Percentiles rank a stretch among this genome's conserved stretches.
Conservation (phyloP, 768 basidiomycete species). For the Pleurotus citrinopileatus region DNA sequence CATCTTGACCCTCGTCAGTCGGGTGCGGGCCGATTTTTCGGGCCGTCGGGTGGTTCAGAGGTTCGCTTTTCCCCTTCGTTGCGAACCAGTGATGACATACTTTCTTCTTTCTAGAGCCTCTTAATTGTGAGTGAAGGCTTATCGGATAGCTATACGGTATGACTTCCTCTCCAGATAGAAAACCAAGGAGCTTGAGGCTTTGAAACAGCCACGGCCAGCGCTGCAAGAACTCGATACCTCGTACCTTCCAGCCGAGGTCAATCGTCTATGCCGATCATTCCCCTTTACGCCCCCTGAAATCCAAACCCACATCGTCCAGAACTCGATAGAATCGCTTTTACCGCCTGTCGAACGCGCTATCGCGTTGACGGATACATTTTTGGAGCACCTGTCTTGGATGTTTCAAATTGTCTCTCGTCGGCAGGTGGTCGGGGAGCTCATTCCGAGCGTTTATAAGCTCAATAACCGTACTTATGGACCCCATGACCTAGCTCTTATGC, state of each 20-base stretch:
- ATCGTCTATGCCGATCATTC: conserved; percentile 39
- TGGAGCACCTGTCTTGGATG: conserved; percentile 51
- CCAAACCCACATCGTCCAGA: conserved; percentile 28
- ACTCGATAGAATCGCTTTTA: conserved; percentile 42
- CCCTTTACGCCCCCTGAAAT: conserved; percentile 41
- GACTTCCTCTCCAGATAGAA: conserved; percentile 15
- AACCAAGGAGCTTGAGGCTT: conserved; percentile 22
- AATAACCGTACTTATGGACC: conserved; percentile 35
- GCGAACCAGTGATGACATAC: conserved; percentile 6
- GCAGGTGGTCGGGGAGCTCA: conserved; percentile 40
- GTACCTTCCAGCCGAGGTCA: conserved; percentile 43
- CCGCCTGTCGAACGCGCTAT: conserved; percentile 41
- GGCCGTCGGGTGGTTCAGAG: conserved; percentile 48
- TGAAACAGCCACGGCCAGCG: conserved; percentile 14
- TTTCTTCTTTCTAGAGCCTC: conserved; percentile 30
- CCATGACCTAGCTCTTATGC: conserved; percentile 47
- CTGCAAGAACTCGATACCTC: conserved; percentile 39
- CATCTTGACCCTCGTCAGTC: conserved; percentile 35
- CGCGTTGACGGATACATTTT: conserved; percentile 41
- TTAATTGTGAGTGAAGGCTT: conserved; percentile 32
- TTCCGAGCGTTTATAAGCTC: conserved; percentile 44
- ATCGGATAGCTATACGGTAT: neutral
- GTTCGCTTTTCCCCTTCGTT: conserved; percentile 24
- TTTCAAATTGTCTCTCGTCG: conserved; percentile 45
- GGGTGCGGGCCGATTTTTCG: conserved; percentile 41